phyloP scores from a whole-genome alignment of 1,284 basidiomycete genomes.

The Puccinia novopanici region DNA sequence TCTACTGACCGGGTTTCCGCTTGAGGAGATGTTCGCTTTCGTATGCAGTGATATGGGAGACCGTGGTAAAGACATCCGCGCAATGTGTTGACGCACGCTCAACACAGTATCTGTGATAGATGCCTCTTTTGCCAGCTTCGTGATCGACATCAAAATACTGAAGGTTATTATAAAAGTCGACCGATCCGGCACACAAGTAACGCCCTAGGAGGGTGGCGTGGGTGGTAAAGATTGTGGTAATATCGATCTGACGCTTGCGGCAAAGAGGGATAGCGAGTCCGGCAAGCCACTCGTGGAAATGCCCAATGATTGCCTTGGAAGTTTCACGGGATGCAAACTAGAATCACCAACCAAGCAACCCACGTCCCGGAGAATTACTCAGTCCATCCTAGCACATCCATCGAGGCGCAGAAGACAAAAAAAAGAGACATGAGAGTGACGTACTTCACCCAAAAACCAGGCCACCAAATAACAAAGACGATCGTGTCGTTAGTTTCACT shows the following conservation, averaged over 20 bases:
- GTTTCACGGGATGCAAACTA: constrained; percentile 50
- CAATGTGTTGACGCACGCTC: constrained; percentile 92
- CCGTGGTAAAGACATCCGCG: constrained; percentile 66
- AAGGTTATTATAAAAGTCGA: constrained; percentile 99
- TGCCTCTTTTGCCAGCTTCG: constrained; percentile 96
- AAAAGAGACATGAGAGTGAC: background rate
- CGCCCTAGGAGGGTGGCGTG: constrained; percentile 97
- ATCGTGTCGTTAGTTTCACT: constrained; percentile 99
- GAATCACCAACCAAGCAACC: background rate
- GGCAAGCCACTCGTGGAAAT: constrained; percentile 99
- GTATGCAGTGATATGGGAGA: constrained; percentile 71
- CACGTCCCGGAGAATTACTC: background rate
- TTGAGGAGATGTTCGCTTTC: constrained; percentile 94
- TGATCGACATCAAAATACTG: constrained; percentile 99
- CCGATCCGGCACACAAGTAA: constrained; percentile 93
- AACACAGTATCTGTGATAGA: constrained; percentile 84
- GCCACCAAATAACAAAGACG: constrained; percentile 95
- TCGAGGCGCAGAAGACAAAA: background rate
- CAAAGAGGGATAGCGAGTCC: constrained; percentile 94
- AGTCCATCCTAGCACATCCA: background rate
- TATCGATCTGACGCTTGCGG: constrained; percentile 92
- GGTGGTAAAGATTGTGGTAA: constrained; percentile 91
- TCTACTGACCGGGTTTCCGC: constrained; percentile 72
- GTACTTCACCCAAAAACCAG: constrained; percentile 97
- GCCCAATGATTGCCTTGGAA: constrained; percentile 85